Evolutionary conservation across 305 asterid genomes (phyloP).

Genomic region (Fraxinus floribunda): DNA sequence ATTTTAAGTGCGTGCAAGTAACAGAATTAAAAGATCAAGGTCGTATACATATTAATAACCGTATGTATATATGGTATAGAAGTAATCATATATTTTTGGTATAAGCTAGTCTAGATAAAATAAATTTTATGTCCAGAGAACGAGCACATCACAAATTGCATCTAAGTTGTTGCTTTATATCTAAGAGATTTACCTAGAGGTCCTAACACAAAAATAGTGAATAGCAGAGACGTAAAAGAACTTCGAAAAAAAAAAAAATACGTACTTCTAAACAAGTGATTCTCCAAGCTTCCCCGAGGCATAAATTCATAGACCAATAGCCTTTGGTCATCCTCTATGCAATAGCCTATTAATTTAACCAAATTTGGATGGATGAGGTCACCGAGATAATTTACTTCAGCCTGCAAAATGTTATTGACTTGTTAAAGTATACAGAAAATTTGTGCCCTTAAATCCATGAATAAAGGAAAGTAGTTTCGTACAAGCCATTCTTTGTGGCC

Average conservation of each 20-base stretch:
- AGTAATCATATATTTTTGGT: not conserved
- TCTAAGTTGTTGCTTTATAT: not conserved
- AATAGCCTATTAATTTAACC: too few relatives aligned
- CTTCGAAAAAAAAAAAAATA: too few relatives aligned
- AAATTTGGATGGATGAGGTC: too few relatives aligned
- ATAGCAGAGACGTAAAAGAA: not conserved
- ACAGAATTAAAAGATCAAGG: not conserved
- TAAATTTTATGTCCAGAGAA: too few relatives aligned
- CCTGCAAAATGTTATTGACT: too few relatives aligned
- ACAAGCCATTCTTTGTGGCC: slow-evolving; percentile 96
- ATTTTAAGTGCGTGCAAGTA: not conserved
- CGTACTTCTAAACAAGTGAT: too few relatives aligned
- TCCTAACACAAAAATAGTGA: not conserved
- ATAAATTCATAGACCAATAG: too few relatives aligned
- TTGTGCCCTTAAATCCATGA: slow-evolving; percentile 1
- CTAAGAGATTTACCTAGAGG: not conserved
- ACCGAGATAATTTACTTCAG: too few relatives aligned
- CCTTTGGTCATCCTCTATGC: too few relatives aligned
- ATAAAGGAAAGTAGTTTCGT: slow-evolving; percentile 17
- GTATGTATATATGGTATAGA: not conserved
- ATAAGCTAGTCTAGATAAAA: not conserved
- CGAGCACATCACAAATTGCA: too few relatives aligned
- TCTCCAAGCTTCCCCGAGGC: too few relatives aligned
- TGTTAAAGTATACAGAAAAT: not conserved
- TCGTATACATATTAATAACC: not conserved